Evolutionary conservation across 768 basidiomycete species (phyloP).

Genomic region (Tubosaeta sp.): DNA sequence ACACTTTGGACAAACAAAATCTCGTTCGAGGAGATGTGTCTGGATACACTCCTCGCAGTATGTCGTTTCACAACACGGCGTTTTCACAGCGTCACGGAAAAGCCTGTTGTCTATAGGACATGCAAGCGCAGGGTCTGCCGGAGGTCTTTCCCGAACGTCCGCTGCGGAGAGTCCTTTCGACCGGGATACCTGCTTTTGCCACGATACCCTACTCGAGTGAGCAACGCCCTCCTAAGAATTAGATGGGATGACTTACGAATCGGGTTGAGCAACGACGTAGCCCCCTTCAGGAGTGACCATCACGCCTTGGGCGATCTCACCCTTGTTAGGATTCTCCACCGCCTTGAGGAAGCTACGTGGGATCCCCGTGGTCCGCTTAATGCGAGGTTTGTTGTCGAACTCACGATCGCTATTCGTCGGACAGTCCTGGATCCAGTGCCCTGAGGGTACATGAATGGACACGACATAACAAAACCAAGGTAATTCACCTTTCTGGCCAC

Average conservation of each 20-base stretch:
- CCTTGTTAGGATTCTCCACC: constrained; percentile 79
- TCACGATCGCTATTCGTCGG: constrained; percentile 96
- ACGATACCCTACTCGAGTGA: constrained; percentile 62
- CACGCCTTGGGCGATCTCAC: constrained; percentile 74
- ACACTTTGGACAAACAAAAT: constrained; percentile 92
- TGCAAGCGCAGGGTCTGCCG: constrained; percentile 71
- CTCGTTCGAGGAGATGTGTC: constrained; percentile 88
- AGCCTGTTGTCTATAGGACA: constrained; percentile 94
- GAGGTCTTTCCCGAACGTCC: constrained; percentile 84
- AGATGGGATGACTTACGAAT: constrained; percentile 60
- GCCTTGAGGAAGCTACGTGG: constrained; percentile 96
- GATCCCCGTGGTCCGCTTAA: constrained; percentile 97
- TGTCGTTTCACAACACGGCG: constrained; percentile 85
- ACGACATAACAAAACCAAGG: background rate
- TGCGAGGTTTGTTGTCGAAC: constrained; percentile 89
- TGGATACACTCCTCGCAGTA: constrained; percentile 99
- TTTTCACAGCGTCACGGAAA: constrained; percentile 90
- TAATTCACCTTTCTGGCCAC: constrained; percentile 87
- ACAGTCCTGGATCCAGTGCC: constrained; percentile 99
- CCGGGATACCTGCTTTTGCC: constrained; percentile 87
- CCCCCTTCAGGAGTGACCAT: constrained; percentile 99
- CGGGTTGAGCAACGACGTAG: constrained; percentile 95
- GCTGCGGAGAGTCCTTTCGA: constrained; percentile 78
- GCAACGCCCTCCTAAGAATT: background rate
- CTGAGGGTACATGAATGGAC: constrained; percentile 37